These are phyloP conservation scores for Albugo laibachii DNA, from an alignment of 352 stramenopile genomes.

Conservation along the genomic window DNA sequence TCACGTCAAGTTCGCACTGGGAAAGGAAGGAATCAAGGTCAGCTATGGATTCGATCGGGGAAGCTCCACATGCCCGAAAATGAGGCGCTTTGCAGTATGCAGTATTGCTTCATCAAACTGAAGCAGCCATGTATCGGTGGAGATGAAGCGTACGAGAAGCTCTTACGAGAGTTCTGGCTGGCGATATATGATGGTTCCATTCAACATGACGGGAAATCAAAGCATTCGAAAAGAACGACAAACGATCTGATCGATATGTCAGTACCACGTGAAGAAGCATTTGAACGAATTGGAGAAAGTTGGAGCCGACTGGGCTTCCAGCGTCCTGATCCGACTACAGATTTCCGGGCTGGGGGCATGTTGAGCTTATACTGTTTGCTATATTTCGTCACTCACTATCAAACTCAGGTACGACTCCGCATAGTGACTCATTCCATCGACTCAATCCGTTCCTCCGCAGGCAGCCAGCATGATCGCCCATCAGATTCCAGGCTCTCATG, in stretches of 20 bases:
- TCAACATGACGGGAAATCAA: conserved; percentile 2
- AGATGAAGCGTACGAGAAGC: conserved; percentile 35
- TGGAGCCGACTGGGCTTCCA: conserved; percentile 74
- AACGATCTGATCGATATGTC: conserved; percentile 7
- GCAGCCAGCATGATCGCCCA: conserved; percentile 42
- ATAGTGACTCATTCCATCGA: not conserved
- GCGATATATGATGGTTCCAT: conserved; percentile 23
- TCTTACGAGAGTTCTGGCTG: conserved; percentile 35
- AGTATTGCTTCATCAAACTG: conserved; percentile 31
- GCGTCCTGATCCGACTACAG: conserved; percentile 61
- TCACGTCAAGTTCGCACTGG: conserved; percentile 22
- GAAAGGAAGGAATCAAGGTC: conserved; percentile 8
- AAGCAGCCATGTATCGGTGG: conserved; percentile 53
- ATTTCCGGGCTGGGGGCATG: conserved; percentile 66
- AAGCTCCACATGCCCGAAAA: conserved; percentile 34
- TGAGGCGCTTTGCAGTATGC: conserved; percentile 33
- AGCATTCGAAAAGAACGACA: conserved; percentile 1
- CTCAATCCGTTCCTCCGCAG: not conserved
- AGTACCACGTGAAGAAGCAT: conserved; percentile 12
- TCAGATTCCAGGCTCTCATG: conserved; percentile 56
- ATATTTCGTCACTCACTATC: conserved; percentile 57
- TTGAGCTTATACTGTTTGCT: conserved; percentile 62
- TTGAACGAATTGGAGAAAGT: conserved; percentile 46
- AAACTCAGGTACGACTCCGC: conserved; percentile 15
- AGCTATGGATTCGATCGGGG: conserved; percentile 29